These are phyloP conservation scores for Coemansia erecta DNA, from an alignment of 192 early-diverging fungal species.

Conservation along the genomic window DNA sequence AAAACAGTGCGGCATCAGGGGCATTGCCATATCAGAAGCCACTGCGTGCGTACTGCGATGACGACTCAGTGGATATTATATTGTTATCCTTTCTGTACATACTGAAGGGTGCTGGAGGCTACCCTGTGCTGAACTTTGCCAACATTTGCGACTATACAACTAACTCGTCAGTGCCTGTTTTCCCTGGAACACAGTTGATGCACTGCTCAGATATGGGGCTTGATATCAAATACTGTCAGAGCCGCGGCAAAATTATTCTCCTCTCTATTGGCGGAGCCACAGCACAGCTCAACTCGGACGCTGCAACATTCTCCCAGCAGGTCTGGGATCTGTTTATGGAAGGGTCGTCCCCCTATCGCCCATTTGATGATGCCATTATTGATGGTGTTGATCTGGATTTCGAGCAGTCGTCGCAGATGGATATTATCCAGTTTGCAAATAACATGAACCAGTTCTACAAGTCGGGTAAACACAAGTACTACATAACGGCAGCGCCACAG, in stretches of 20 bases:
- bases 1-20: slow-evolving; percentile 55
- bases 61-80: slow-evolving; percentile 54
- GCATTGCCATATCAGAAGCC: slow-evolving; percentile 48
- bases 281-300: slow-evolving; percentile 61
- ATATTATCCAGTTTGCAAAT: slow-evolving; percentile 60
- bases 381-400: slow-evolving; percentile 76
- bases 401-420: slow-evolving; percentile 60
- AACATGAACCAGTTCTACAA: slow-evolving; percentile 57
- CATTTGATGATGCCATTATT: slow-evolving; percentile 68
- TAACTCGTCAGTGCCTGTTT: slow-evolving; percentile 50
- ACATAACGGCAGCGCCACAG: slow-evolving; percentile 69
- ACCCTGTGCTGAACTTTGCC: slow-evolving; percentile 69
- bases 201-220: slow-evolving; percentile 66
- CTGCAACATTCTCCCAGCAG: slow-evolving; percentile 62
- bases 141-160: slow-evolving; percentile 61
- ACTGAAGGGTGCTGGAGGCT: slow-evolving; percentile 59
- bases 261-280: slow-evolving; percentile 73
- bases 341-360: slow-evolving; percentile 59
- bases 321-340: slow-evolving; percentile 78
- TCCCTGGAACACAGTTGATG: slow-evolving; percentile 61
- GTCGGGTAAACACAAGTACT: slow-evolving; percentile 52
- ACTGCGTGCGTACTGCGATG: slow-evolving; percentile 61
- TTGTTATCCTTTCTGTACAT: slow-evolving; percentile 67
- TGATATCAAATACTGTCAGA: slow-evolving; percentile 75
- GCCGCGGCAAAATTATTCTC: slow-evolving; percentile 68